Evolutionary conservation across 225 moss, liverwort and hornwort genomes (phyloP), one percentile per base, ranked within the genome.

Genomic region (Antitrichia curtipendula): DNA sequence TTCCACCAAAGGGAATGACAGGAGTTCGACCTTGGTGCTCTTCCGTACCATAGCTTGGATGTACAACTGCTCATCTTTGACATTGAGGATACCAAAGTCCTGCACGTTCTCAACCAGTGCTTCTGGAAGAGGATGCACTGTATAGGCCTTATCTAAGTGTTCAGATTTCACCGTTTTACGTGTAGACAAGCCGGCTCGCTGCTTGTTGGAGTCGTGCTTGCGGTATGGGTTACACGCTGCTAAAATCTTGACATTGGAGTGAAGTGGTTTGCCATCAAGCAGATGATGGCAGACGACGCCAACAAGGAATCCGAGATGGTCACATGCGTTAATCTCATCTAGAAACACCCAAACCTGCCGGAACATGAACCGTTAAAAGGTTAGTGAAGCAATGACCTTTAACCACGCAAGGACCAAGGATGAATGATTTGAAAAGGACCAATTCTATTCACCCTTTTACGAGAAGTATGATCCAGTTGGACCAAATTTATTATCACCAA

Each of bases 181-280:
- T 61, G 93, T 87, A 59, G 91, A 90, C 76, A 94, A 90, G 63
- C 94, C 94, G 71, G 90, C 90, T 72, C 90, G 91, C 68, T 84
- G 89, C 61, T 60, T 91, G 57, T 73, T 78, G 32, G 86, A 87
- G 83, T 94, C 94, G 78, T 87, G 91, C 85, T 90, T 89, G 47
- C 94, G 91, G 78, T 92, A 94, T 24, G 94, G 94, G 71, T 94
- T 94, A 76, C 94, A 94, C 40, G 94, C 94, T 81, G 92, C 92
- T 53, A 94, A 61, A 74, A 92, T 47, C 64, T 90, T 92, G 68
- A 94, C 38, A 40, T 73, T 82, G 29, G 56, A 41, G 65, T 89
- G 88, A 45, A 94, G 86, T 14, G 88, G 82, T 77, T 73, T 92
- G 34, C 94, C 94, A 80, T 94, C 94, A 41, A 91, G 84, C 70